These are phyloP conservation scores for Mimosa pudica DNA, from an alignment of 306 rosid species.

Conservation along the genomic window DNA sequence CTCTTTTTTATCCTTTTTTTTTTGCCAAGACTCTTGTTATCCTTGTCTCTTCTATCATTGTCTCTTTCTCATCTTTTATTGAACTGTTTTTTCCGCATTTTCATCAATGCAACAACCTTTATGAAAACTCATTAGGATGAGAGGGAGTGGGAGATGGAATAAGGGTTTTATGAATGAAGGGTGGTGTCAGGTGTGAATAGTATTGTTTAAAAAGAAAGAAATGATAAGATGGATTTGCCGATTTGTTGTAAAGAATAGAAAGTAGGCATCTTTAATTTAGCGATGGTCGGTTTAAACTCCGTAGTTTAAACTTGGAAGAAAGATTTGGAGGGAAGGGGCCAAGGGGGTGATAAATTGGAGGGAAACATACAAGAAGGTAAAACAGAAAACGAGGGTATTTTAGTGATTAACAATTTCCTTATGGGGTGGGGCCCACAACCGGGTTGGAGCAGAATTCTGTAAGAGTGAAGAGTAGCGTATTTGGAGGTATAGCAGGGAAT, in stretches of 20 bases:
- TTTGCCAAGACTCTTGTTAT: background rate
- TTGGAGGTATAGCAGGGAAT: too few relatives aligned
- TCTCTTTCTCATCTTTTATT: background rate
- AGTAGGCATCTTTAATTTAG: background rate
- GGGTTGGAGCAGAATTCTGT: background rate
- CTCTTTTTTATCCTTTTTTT: background rate
- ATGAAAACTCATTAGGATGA: background rate
- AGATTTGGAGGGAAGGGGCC: background rate
- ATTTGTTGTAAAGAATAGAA: background rate
- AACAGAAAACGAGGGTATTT: background rate
- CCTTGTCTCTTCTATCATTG: background rate
- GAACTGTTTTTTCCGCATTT: background rate
- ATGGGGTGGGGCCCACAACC: conserved; percentile 29
- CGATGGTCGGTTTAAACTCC: too few relatives aligned
- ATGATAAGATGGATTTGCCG: too few relatives aligned
- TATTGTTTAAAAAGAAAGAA: too few relatives aligned
- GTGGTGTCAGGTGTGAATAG: too few relatives aligned
- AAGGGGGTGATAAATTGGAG: background rate
- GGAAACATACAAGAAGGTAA: background rate
- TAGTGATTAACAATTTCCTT: background rate
- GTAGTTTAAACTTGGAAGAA: background rate
- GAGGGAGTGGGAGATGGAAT: too few relatives aligned
- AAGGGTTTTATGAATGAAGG: too few relatives aligned
- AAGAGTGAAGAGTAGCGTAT: background rate
- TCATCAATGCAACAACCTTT: background rate